Evolutionary conservation across 2,329 filamentous ascomycete species (phyloP).

Genomic region (Fusarium fujikuroi): DNA sequence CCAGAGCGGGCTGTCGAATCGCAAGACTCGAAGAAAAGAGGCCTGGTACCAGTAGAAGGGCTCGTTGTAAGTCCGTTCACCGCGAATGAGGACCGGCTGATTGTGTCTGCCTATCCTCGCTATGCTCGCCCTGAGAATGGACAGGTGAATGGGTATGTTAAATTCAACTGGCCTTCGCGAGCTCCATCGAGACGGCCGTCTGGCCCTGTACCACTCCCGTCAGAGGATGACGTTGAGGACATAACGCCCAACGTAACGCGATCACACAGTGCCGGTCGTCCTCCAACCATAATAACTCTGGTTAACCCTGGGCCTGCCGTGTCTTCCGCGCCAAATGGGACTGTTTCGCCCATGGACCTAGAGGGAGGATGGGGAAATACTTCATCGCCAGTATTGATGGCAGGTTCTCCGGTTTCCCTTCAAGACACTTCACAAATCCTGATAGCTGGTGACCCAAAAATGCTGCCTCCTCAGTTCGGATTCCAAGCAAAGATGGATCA

Average conservation of each 20-base stretch:
- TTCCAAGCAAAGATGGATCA: slow-evolving; percentile 48
- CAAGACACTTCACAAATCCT: slow-evolving; percentile 17
- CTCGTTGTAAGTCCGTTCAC: slow-evolving; percentile 48
- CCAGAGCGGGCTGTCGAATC: slow-evolving; percentile 8
- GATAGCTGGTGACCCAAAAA: slow-evolving; percentile 35
- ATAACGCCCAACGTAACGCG: slow-evolving; percentile 20
- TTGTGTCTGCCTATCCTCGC: slow-evolving; percentile 32
- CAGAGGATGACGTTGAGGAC: slow-evolving; percentile 30
- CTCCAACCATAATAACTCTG: slow-evolving; percentile 11
- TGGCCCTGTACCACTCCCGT: slow-evolving; percentile 3
- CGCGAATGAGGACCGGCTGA: slow-evolving; percentile 47
- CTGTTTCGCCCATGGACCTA: slow-evolving; percentile 15
- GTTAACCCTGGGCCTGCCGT: slow-evolving; percentile 12
- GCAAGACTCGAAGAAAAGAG: slow-evolving; percentile 17
- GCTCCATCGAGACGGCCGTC: slow-evolving; percentile 27
- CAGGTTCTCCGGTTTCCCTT: slow-evolving; percentile 9
- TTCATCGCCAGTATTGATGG: slow-evolving; percentile 14
- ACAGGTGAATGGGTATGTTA: slow-evolving; percentile 53
- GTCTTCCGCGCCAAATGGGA: neutral
- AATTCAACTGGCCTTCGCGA: slow-evolving; percentile 51
- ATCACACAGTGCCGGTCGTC: slow-evolving; percentile 5
- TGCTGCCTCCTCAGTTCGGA: slow-evolving; percentile 47
- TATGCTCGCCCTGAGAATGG: slow-evolving; percentile 49
- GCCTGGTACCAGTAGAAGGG: slow-evolving; percentile 8
- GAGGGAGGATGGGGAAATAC: slow-evolving; percentile 12